Conservation (phyloP, 345 rosid genomes). For the Ceriops zippeliana region DNA sequence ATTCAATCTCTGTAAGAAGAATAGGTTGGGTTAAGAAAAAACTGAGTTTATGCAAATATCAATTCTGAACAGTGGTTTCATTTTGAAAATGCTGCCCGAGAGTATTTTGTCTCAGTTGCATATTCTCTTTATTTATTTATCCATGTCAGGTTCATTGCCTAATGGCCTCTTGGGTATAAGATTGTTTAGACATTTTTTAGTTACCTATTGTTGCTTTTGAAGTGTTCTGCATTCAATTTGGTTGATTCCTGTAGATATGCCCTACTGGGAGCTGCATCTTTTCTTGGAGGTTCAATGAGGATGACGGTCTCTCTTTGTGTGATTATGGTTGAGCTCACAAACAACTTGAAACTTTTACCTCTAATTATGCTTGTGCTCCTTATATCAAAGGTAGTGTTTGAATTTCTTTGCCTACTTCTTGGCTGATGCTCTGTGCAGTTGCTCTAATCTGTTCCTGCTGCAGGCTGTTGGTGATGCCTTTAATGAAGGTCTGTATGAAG, state of each 20-base stretch:
- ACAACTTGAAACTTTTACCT: constrained; percentile 88
- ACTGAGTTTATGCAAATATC: too few relatives aligned
- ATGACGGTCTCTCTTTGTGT: constrained; percentile 97
- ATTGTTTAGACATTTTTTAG: not conserved
- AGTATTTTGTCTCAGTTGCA: too few relatives aligned
- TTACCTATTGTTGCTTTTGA: constrained; percentile 11
- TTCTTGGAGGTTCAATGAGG: constrained; percentile 99
- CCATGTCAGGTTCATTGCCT: not conserved
- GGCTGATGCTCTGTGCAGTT: constrained; percentile 16
- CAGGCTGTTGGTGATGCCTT: constrained; percentile 99
- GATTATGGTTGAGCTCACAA: constrained; percentile 97
- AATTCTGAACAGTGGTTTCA: too few relatives aligned
- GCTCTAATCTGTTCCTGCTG: constrained; percentile 13
- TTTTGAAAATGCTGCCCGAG: too few relatives aligned
- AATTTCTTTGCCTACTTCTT: constrained; percentile 4
- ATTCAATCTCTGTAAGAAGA: too few relatives aligned
- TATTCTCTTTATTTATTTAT: too few relatives aligned
- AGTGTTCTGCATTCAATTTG: constrained; percentile 12
- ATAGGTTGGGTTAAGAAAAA: too few relatives aligned
- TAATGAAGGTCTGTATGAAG: constrained; percentile 94
- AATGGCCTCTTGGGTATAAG: not conserved
- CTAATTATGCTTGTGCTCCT: constrained; percentile 99
- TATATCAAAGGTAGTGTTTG: constrained; percentile 73
- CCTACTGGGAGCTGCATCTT: constrained; percentile 94
- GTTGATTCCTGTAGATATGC: constrained; percentile 63